A percentile compares a stretch with the other conserved stretches of the same genome.
Evolutionary conservation across 371 early-diverging fungal genomes (phyloP).

Genomic region (Synchytrium microbalum): DNA sequence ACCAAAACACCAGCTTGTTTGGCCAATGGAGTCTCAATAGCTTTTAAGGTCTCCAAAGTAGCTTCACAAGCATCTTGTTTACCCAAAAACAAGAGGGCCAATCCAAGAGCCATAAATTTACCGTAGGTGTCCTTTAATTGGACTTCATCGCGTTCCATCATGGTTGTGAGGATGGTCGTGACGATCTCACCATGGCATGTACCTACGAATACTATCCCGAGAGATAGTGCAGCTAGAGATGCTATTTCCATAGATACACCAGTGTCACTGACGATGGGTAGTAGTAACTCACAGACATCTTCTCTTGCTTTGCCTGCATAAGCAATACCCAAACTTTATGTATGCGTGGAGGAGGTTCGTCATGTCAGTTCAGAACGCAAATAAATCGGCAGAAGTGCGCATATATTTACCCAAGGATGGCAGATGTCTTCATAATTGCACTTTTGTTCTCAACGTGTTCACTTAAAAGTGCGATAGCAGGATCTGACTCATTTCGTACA

Average conservation of each 20-base stretch:
- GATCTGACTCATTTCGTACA: conserved; percentile 85
- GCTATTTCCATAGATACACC: conserved; percentile 81
- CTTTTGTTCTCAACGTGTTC: conserved; percentile 67
- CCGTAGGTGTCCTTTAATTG: conserved; percentile 76
- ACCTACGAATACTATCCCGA: conserved; percentile 89
- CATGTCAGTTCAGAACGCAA: conserved; percentile 2
- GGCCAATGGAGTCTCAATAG: conserved; percentile 84
- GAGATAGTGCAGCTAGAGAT: conserved; percentile 79
- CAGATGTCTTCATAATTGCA: conserved; percentile 45
- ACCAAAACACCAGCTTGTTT: conserved; percentile 81
- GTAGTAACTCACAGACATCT: conserved; percentile 72
- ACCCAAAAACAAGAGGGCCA: conserved; percentile 75
- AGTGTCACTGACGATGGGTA: conserved; percentile 79
- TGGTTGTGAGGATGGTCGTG: conserved; percentile 81
- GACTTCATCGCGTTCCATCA: conserved; percentile 87
- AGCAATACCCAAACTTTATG: conserved; percentile 77
- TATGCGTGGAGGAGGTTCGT: conserved; percentile 9
- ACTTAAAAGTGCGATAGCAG: conserved; percentile 81
- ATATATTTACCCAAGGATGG: conserved; percentile 56
- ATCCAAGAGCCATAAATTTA: conserved; percentile 86
- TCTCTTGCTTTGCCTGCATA: conserved; percentile 87
- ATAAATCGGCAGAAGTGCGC: background rate
- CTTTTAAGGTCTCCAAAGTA: conserved; percentile 89
- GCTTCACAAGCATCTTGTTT: conserved; percentile 85
- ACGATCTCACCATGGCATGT: conserved; percentile 88